These are phyloP conservation scores for Bipolaris oryzae DNA, from an alignment of 2,329 filamentous ascomycete genomes.

Conservation along the genomic window DNA sequence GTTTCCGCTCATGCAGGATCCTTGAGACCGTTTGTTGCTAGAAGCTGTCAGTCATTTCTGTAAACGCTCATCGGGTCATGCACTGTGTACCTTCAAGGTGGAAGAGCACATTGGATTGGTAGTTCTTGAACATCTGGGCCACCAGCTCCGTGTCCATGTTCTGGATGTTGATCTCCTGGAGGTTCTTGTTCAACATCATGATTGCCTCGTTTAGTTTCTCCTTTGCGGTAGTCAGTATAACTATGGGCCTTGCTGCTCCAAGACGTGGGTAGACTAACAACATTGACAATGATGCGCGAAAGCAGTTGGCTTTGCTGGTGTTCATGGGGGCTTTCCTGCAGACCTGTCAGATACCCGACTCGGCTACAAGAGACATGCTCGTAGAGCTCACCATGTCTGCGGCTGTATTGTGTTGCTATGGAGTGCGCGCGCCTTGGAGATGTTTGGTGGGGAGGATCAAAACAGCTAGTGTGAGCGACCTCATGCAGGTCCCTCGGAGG, in stretches of 20 bases:
- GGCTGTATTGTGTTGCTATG: constrained; percentile 3
- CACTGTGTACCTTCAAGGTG: constrained; percentile 80
- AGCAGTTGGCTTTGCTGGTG: constrained; percentile 94
- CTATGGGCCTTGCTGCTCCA: neutral
- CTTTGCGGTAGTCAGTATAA: constrained; percentile 56
- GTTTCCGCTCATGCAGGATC: constrained; percentile 66
- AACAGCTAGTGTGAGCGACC: constrained; percentile 32
- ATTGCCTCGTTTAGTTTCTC: constrained; percentile 97
- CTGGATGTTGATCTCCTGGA: constrained; percentile 96
- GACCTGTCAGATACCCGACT: constrained; percentile 19
- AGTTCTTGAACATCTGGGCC: constrained; percentile 99
- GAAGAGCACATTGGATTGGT: constrained; percentile 96
- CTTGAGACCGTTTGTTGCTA: constrained; percentile 83
- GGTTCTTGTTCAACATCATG: constrained; percentile 87
- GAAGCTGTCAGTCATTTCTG: neutral
- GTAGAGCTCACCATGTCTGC: constrained; percentile 34
- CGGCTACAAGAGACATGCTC: neutral
- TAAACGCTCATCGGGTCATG: neutral
- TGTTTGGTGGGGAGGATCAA: constrained; percentile 34
- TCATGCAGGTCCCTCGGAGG: constrained; percentile 16
- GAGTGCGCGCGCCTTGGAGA: constrained; percentile 26
- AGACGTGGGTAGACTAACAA: constrained; percentile 66
- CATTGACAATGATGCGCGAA: constrained; percentile 95
- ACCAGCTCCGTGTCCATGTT: constrained; percentile 99
- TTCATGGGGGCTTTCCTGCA: constrained; percentile 90